Conservation (phyloP, 192 early-diverging fungal genomes). For the Linnemannia zychae region DNA sequence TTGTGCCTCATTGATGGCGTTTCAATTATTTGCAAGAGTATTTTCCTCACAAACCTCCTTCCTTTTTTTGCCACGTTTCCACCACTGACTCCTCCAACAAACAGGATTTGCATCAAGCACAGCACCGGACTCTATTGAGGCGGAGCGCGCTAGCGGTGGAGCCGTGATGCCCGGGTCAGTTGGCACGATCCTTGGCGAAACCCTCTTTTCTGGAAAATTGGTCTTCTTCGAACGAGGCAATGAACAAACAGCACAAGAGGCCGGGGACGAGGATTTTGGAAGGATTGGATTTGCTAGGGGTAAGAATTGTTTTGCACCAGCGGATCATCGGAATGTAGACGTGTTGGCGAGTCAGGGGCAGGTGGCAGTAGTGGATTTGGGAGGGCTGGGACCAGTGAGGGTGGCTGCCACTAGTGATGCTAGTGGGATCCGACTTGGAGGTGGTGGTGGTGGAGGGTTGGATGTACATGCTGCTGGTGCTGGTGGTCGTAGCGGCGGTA, state of each 20-base stretch:
- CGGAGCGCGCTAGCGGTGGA: constrained; percentile 30
- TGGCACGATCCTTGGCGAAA: constrained; percentile 50
- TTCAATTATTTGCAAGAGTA: neutral
- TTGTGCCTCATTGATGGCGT: neutral
- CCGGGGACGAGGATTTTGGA: constrained; percentile 43
- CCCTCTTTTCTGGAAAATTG: constrained; percentile 38
- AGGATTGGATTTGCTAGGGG: constrained; percentile 46
- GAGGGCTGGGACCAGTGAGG: constrained; percentile 21
- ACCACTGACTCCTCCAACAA: no score
- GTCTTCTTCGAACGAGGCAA: constrained; percentile 51
- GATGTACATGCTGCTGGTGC: neutral
- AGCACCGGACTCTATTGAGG: constrained; percentile 22
- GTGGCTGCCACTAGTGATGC: constrained; percentile 24
- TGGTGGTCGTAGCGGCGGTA: neutral
- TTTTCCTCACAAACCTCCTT: neutral
- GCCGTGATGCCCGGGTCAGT: constrained; percentile 46
- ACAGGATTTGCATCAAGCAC: constrained; percentile 53
- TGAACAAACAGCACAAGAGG: constrained; percentile 9
- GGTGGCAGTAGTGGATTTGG: constrained; percentile 3
- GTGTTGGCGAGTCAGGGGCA: constrained; percentile 24
- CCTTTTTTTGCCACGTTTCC: no score
- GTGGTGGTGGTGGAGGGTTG: neutral
- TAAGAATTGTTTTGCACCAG: constrained; percentile 44
- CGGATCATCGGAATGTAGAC: constrained; percentile 32
- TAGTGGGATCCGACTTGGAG: neutral